Percentiles rank a stretch among this genome's conserved stretches.
Conservation (phyloP, 768 basidiomycete genomes). For the Leccinum rimulosum region DNA sequence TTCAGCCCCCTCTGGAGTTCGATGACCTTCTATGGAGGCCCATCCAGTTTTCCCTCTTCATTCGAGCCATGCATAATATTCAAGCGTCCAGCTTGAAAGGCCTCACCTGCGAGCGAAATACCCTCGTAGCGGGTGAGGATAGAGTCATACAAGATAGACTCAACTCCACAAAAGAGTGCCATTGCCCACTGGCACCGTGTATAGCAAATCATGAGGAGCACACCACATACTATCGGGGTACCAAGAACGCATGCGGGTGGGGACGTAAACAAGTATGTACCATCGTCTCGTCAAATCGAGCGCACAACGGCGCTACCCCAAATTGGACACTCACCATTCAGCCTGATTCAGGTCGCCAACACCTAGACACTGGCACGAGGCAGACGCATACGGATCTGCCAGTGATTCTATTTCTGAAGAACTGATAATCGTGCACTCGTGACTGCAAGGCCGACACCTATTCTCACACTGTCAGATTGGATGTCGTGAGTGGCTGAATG, state of each 20-base stretch:
- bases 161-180: constrained; percentile 15
- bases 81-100: neutral
- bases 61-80: constrained; percentile 9
- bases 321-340: constrained; percentile 17
- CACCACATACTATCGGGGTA: constrained; percentile 52
- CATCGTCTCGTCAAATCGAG: neutral
- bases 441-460: constrained; percentile 49
- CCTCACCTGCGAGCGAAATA: too few relatives aligned
- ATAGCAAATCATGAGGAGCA: constrained; percentile 46
- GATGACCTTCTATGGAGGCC: constrained; percentile 11
- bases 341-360: constrained; percentile 12
- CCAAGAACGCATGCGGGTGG: constrained; percentile 6
- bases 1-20: constrained; percentile 17
- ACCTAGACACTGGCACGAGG: constrained; percentile 7
- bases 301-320: neutral
- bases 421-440: constrained; percentile 29
- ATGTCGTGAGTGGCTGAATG: neutral
- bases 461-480: constrained; percentile 23
- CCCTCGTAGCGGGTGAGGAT: too few relatives aligned
- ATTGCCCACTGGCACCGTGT: constrained; percentile 50
- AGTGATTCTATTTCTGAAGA: neutral
- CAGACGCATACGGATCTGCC: too few relatives aligned
- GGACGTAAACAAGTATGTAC: neutral
- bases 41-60: constrained; percentile 19
- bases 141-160: too few relatives aligned